Percentiles rank a stretch among this genome's conserved stretches.
phyloP scores from a whole-genome alignment of 306 rosid genomes.

The Lotus japonicus region DNA sequence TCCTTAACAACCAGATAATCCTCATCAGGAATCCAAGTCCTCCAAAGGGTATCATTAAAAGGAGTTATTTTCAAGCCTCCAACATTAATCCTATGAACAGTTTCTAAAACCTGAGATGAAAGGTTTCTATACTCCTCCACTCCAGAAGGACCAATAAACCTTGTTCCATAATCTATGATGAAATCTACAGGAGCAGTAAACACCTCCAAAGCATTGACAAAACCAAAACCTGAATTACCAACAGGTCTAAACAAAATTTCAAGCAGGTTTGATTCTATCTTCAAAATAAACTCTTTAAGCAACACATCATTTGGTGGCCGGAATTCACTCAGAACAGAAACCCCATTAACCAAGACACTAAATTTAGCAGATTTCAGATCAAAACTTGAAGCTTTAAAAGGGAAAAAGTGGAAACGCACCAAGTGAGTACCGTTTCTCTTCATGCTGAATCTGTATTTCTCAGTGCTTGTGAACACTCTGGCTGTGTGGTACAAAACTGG shows the following conservation, averaged over 20 bases:
- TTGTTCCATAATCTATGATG: constrained; percentile 61
- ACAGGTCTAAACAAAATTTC: constrained; percentile 57
- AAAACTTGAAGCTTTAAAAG: constrained; percentile 55
- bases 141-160: constrained; percentile 45
- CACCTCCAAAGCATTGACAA: constrained; percentile 75
- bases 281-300: constrained; percentile 58
- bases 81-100: constrained; percentile 78
- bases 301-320: constrained; percentile 25
- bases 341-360: constrained; percentile 42
- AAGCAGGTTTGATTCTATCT: constrained; percentile 38
- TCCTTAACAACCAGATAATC: constrained; percentile 55
- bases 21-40: constrained; percentile 91
- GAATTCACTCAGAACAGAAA: constrained; percentile 26
- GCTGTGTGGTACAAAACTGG: constrained; percentile 57
- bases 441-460: constrained; percentile 55
- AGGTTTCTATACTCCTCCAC: constrained; percentile 45
- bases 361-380: constrained; percentile 58
- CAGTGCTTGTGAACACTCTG: constrained; percentile 57
- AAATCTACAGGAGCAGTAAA: constrained; percentile 76
- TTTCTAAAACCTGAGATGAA: constrained; percentile 69
- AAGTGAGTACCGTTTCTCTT: constrained; percentile 66
- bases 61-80: constrained; percentile 85
- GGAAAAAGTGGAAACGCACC: constrained; percentile 80
- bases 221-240: constrained; percentile 49
- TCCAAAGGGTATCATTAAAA: constrained; percentile 89